Conservation (phyloP, 768 basidiomycete species). For the Boletus insuetus region DNA sequence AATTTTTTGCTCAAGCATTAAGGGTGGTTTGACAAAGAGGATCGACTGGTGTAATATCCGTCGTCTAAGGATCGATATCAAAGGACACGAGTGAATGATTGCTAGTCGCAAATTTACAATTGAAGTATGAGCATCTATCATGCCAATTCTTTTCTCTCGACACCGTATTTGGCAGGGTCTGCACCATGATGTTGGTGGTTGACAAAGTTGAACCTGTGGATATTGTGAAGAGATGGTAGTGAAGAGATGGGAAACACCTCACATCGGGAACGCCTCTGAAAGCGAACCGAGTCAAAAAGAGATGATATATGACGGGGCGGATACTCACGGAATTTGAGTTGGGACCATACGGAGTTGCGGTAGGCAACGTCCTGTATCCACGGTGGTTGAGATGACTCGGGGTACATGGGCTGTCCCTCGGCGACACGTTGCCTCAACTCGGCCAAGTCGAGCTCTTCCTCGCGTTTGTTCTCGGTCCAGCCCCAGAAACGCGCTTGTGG, state of each 20-base stretch:
- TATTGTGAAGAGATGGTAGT: constrained; percentile 4
- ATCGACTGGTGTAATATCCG: neutral
- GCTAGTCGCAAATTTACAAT: constrained; percentile 7
- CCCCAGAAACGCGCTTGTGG: constrained; percentile 88
- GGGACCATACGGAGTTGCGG: constrained; percentile 89
- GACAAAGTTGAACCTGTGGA: constrained; percentile 89
- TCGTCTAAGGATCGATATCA: neutral
- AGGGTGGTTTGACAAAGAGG: neutral
- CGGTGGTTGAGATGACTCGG: constrained; percentile 72
- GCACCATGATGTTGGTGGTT: constrained; percentile 87
- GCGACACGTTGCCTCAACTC: constrained; percentile 75
- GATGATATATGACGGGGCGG: constrained; percentile 2
- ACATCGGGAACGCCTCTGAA: constrained; percentile 76
- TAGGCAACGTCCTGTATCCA: constrained; percentile 88
- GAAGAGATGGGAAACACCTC: constrained; percentile 26
- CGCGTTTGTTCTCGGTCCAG: constrained; percentile 85
- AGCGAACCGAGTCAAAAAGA: constrained; percentile 12
- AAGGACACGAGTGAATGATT: neutral
- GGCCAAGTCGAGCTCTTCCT: constrained; percentile 70
- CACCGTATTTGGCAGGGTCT: constrained; percentile 77
- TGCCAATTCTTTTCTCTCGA: constrained; percentile 29
- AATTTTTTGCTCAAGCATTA: constrained; percentile 26
- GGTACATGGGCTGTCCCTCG: constrained; percentile 84
- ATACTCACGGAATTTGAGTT: constrained; percentile 85
- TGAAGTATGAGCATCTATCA: constrained; percentile 15